These are phyloP conservation scores for Neofusicoccum parvum DNA, from an alignment of 2,329 filamentous ascomycete species.

Conservation along the genomic window DNA sequence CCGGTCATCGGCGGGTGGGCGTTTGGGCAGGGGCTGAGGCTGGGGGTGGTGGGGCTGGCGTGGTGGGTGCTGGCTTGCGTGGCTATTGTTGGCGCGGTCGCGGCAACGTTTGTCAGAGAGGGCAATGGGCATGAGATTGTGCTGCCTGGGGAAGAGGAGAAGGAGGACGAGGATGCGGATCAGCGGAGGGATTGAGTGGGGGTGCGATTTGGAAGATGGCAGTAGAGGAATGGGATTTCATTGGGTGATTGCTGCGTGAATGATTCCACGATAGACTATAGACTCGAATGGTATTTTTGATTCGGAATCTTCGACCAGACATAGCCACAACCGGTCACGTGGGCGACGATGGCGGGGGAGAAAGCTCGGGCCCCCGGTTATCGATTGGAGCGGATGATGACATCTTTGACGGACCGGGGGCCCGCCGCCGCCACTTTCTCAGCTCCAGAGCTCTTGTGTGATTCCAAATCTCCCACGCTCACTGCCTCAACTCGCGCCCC, in stretches of 20 bases:
- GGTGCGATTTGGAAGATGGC: not conserved
- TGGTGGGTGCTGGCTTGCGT: slow-evolving; percentile 60
- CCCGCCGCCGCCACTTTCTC: slow-evolving; percentile 8
- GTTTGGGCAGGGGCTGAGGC: slow-evolving; percentile 61
- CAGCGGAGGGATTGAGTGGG: not conserved
- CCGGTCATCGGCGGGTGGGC: slow-evolving; percentile 63
- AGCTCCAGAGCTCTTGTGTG: not conserved
- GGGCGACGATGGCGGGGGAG: not conserved
- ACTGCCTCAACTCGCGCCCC: not conserved
- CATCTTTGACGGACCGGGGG: not conserved
- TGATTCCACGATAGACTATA: too few relatives aligned
- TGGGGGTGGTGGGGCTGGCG: slow-evolving; percentile 60
- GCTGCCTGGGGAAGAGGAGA: slow-evolving; percentile 63
- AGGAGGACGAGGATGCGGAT: slow-evolving; percentile 30
- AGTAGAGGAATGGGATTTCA: too few relatives aligned
- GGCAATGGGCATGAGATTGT: slow-evolving; percentile 67
- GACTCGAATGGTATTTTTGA: too few relatives aligned
- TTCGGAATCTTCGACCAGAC: too few relatives aligned
- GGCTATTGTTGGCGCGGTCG: slow-evolving; percentile 52
- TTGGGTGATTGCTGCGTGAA: too few relatives aligned
- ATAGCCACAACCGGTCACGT: not conserved
- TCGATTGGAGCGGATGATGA: slow-evolving; percentile 14
- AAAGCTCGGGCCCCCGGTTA: not conserved
- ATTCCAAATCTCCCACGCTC: not conserved
- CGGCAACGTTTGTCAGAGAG: slow-evolving; percentile 60